These are phyloP conservation scores for Coemansia sp. DNA, from an alignment of 192 early-diverging fungal species.

Conservation along the genomic window DNA sequence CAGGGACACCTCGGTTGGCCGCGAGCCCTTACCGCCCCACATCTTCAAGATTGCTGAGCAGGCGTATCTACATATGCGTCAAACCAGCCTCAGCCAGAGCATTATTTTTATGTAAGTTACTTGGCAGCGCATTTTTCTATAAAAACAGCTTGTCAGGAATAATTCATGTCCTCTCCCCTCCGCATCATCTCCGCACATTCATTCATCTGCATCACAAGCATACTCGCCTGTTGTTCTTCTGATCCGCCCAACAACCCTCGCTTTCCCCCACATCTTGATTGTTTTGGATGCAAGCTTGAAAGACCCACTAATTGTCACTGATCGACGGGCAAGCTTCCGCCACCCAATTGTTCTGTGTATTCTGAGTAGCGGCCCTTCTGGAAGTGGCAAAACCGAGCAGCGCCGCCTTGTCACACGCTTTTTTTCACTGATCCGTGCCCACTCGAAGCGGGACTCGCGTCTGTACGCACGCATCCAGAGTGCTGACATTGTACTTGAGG, in stretches of 20 bases:
- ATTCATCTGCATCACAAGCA: no score
- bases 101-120: constrained; percentile 78
- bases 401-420: constrained; percentile 62
- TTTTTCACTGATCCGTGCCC: constrained; percentile 64
- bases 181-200: no score
- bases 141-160: no score
- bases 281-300: no score
- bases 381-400: constrained; percentile 84
- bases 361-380: constrained; percentile 74
- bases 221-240: no score
- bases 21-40: constrained; percentile 64
- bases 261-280: no score
- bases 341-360: constrained; percentile 8
- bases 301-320: no score
- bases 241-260: no score
- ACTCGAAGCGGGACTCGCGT: constrained; percentile 69
- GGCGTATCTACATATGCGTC: constrained; percentile 85
- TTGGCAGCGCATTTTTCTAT: no score
- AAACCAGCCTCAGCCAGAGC: constrained; percentile 81
- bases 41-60: constrained; percentile 80
- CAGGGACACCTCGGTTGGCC: constrained; percentile 57
- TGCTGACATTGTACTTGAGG: constrained; percentile 74
- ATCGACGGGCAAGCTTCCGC: neutral
- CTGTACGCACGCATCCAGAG: constrained; percentile 65
- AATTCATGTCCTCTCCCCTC: no score